Percentiles rank a stretch among this genome's conserved stretches.
phyloP scores from a whole-genome alignment of 306 rosid species.

The Gynostemma pentaphyllum region DNA sequence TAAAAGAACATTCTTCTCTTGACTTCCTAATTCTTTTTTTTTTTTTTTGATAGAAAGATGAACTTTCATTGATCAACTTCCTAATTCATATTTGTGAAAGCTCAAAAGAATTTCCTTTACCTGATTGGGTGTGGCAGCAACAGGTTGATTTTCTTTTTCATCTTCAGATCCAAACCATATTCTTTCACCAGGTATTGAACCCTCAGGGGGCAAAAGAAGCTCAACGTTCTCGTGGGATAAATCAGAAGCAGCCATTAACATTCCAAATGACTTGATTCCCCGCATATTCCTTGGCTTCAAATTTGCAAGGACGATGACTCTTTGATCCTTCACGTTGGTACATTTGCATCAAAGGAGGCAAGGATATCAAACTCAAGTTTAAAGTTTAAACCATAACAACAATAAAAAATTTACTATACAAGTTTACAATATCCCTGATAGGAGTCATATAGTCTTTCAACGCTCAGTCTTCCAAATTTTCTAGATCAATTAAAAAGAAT shows the following conservation, averaged over 20 bases:
- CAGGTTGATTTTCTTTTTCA: constrained; percentile 50
- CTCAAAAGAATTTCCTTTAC: constrained; percentile 13
- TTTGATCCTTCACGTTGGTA: constrained; percentile 36
- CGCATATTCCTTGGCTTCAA: constrained; percentile 94
- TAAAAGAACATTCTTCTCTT: not conserved
- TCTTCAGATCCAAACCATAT: constrained; percentile 80
- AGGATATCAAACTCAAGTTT: not conserved
- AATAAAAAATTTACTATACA: not conserved
- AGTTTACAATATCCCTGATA: not conserved
- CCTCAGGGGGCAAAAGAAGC: constrained; percentile 79
- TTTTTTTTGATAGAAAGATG: too few relatives aligned
- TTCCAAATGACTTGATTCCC: constrained; percentile 80
- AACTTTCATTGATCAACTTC: too few relatives aligned
- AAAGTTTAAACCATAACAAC: not conserved
- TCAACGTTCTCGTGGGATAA: constrained; percentile 68
- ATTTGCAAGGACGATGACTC: constrained; percentile 73
- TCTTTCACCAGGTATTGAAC: constrained; percentile 72
- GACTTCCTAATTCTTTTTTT: too few relatives aligned
- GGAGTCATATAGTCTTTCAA: not conserved
- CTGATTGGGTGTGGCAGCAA: constrained; percentile 76
- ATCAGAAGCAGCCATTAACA: constrained; percentile 98
- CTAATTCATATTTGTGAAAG: not conserved
- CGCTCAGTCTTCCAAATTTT: not conserved
- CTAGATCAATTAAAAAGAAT: too few relatives aligned
- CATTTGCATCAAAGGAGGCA: not conserved